phyloP scores from a whole-genome alignment of 164 flowering plant genomes.

The Magnolia changhungtana region DNA sequence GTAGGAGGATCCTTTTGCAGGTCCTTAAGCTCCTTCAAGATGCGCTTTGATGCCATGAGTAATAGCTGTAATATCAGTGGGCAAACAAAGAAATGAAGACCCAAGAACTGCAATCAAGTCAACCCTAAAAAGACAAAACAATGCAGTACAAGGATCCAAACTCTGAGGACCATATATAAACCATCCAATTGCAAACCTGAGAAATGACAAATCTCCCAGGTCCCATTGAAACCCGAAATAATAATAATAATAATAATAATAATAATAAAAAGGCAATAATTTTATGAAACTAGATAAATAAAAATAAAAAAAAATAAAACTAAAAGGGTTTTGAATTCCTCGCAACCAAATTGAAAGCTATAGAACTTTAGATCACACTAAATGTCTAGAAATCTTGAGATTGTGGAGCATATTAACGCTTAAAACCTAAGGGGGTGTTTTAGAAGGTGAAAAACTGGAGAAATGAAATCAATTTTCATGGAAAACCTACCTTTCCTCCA shows the following conservation, averaged over 20 bases:
- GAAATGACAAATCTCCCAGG: not conserved
- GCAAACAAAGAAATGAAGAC: not conserved
- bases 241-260: too few relatives aligned
- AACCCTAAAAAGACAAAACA: not conserved
- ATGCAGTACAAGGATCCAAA: not conserved
- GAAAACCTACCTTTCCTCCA: too few relatives aligned
- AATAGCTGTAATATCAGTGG: not conserved
- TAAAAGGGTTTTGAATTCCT: not conserved
- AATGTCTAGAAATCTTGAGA: not conserved
- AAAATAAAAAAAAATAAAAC: too few relatives aligned
- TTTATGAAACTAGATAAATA: not conserved
- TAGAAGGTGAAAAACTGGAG: too few relatives aligned
- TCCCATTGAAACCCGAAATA: too few relatives aligned
- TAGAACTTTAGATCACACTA: not conserved
- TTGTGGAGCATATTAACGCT: not conserved
- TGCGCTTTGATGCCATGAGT: conserved; percentile 48
- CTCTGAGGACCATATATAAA: not conserved
- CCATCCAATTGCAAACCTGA: not conserved
- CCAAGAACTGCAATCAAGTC: conserved; percentile 2
- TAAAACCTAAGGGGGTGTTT: not conserved
- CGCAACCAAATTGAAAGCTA: not conserved
- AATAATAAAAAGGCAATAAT: not conserved
- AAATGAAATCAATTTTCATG: too few relatives aligned
- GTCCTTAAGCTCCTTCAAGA: conserved; percentile 51
- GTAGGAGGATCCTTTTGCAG: conserved; percentile 54